These are phyloP conservation scores for Ustilago loliicola DNA, from an alignment of 1,284 basidiomycete genomes.

Conservation along the genomic window DNA sequence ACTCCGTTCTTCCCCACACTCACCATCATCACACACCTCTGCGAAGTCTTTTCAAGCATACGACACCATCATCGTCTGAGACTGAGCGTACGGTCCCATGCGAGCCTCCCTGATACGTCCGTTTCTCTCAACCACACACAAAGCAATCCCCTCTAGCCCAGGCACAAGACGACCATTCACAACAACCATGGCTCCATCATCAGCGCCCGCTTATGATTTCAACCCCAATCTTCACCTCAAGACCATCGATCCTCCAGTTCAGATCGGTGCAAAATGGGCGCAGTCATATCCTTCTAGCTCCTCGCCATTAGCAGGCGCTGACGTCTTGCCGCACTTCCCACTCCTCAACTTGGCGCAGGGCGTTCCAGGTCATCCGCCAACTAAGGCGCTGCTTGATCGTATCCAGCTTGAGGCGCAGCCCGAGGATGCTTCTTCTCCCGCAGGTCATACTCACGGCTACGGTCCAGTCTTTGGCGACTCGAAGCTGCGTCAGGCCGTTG, in stretches of 20 bases:
- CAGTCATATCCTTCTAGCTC: slow-evolving; percentile 35
- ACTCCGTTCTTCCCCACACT: background rate
- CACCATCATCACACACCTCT: background rate
- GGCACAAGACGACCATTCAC: background rate
- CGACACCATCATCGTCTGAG: too few relatives aligned
- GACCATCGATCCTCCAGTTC: slow-evolving; percentile 51
- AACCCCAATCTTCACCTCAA: slow-evolving; percentile 37
- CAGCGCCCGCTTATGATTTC: slow-evolving; percentile 40
- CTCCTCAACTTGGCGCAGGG: slow-evolving; percentile 64
- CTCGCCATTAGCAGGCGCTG: slow-evolving; percentile 31
- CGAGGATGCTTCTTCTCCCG: slow-evolving; percentile 28
- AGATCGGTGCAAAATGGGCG: slow-evolving; percentile 53
- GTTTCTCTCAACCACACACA: slow-evolving; percentile 18
- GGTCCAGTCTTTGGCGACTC: slow-evolving; percentile 78
- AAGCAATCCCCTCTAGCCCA: background rate
- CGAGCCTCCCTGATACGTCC: background rate
- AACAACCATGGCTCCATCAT: slow-evolving; percentile 20
- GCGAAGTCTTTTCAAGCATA: too few relatives aligned
- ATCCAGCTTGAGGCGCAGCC: slow-evolving; percentile 37
- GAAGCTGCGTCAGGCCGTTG: slow-evolving; percentile 76
- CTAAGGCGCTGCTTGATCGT: slow-evolving; percentile 35
- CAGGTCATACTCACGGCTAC: slow-evolving; percentile 75
- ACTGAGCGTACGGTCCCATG: slow-evolving; percentile 3
- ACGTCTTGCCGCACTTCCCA: slow-evolving; percentile 29
- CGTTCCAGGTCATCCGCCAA: slow-evolving; percentile 57